Percentiles rank a stretch among this genome's conserved stretches.
Conservation (phyloP, 768 basidiomycete genomes). For the Pulveroboletus frians region DNA sequence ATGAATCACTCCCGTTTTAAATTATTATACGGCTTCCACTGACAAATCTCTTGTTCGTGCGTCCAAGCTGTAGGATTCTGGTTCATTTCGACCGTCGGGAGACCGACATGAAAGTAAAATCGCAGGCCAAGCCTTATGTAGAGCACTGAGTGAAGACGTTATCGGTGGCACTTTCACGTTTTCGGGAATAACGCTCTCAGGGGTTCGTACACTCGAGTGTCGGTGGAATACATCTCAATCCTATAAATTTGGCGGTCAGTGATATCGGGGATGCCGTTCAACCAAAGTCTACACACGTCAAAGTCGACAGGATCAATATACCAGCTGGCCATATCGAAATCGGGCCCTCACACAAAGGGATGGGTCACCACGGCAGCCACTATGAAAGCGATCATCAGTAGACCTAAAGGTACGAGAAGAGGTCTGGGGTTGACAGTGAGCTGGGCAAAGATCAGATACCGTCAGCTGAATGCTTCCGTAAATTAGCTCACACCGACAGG, state of each 20-base stretch:
- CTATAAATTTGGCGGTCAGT: slow-evolving; percentile 2
- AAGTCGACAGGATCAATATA: slow-evolving; percentile 56
- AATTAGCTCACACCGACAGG: slow-evolving; percentile 38
- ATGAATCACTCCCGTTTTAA: too few relatives aligned
- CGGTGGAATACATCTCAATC: slow-evolving; percentile 27
- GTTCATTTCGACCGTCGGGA: slow-evolving; percentile 54
- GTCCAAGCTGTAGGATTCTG: slow-evolving; percentile 52
- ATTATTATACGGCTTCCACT: slow-evolving; percentile 2
- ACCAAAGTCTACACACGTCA: slow-evolving; percentile 39
- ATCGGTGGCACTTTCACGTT: slow-evolving; percentile 41
- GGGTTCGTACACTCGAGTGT: slow-evolving; percentile 45
- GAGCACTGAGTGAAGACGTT: slow-evolving; percentile 57
- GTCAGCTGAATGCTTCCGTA: too few relatives aligned
- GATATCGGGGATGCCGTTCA: not conserved
- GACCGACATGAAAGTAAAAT: slow-evolving; percentile 5
- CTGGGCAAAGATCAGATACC: slow-evolving; percentile 2
- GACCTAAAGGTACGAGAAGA: not conserved
- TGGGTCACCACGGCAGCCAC: slow-evolving; percentile 48
- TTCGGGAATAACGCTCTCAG: slow-evolving; percentile 41
- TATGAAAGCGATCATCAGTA: slow-evolving; percentile 7
- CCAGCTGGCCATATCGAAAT: slow-evolving; percentile 45
- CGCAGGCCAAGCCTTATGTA: slow-evolving; percentile 13
- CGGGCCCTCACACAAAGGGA: slow-evolving; percentile 43
- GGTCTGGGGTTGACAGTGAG: slow-evolving; percentile 47
- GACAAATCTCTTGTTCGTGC: slow-evolving; percentile 40